These are phyloP conservation scores for Vitis hybrid DNA, from an alignment of 177 flowering plant species.

Conservation along the genomic window DNA sequence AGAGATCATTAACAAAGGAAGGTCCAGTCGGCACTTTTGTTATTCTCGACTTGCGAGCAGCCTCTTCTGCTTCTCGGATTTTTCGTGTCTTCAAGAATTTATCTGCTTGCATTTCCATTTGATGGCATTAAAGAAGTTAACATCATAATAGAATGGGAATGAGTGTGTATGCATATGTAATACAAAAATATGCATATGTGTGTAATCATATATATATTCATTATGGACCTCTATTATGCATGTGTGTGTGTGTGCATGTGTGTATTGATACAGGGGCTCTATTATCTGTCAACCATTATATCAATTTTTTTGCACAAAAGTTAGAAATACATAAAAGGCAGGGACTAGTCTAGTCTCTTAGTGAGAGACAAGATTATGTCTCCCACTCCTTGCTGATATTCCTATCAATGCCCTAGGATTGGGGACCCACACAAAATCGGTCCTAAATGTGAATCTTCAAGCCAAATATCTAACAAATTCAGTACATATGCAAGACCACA, in stretches of 20 bases:
- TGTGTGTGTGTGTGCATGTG: background rate
- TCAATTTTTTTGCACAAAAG: background rate
- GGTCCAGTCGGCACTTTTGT: conserved; percentile 55
- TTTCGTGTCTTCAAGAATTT: conserved; percentile 75
- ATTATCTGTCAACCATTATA: background rate
- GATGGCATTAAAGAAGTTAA: background rate
- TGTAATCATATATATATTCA: no score
- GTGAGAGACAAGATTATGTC: background rate
- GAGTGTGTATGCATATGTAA: no score
- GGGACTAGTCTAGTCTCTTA: background rate
- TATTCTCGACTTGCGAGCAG: conserved; percentile 75
- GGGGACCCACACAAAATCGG: background rate
- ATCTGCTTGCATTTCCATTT: conserved; percentile 41
- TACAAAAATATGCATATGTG: no score
- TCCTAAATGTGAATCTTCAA: background rate
- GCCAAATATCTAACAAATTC: background rate
- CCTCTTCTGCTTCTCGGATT: conserved; percentile 91
- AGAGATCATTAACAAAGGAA: background rate
- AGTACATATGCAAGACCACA: background rate
- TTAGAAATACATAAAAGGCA: background rate
- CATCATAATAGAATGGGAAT: no score
- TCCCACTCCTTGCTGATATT: background rate
- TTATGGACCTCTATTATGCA: no score
- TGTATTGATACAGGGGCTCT: background rate
- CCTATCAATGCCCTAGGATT: background rate